Conservation (phyloP, 1,284 basidiomycete species). For the Cryptococcus amylolentus region DNA sequence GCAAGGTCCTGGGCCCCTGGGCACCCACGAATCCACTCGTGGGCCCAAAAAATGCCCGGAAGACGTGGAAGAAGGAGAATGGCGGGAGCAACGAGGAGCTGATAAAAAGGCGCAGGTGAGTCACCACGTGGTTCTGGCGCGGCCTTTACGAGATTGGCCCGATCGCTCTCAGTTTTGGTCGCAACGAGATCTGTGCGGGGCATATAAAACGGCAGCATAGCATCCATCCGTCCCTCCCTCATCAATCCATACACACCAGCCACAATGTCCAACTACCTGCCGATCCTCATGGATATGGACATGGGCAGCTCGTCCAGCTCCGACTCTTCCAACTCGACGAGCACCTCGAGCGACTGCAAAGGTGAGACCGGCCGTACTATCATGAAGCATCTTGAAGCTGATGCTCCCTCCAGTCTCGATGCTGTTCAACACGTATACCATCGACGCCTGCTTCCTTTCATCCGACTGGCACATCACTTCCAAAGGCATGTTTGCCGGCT, state of each 20-base stretch:
- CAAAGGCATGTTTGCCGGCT: slow-evolving; percentile 47
- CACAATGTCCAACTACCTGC: not conserved
- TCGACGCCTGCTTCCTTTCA: slow-evolving; percentile 51
- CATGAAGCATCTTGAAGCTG: not conserved
- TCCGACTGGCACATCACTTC: slow-evolving; percentile 44
- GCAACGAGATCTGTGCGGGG: too few relatives aligned
- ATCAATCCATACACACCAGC: not conserved
- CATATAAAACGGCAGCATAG: too few relatives aligned
- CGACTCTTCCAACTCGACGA: not conserved
- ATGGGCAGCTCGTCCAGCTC: not conserved
- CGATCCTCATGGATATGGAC: not conserved
- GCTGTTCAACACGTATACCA: slow-evolving; percentile 49
- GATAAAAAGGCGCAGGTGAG: too few relatives aligned
- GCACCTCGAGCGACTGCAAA: not conserved
- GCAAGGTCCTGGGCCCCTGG: too few relatives aligned
- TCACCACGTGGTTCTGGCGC: too few relatives aligned
- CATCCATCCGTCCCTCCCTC: not conserved
- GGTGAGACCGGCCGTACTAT: not conserved
- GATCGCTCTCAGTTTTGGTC: too few relatives aligned
- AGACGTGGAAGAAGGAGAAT: too few relatives aligned
- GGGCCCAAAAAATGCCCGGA: too few relatives aligned
- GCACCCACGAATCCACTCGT: too few relatives aligned
- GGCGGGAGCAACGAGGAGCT: too few relatives aligned
- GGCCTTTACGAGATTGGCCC: too few relatives aligned
- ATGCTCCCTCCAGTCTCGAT: slow-evolving; percentile 37